phyloP scores from a whole-genome alignment of 768 basidiomycete genomes.

The Piloderma croceum region DNA sequence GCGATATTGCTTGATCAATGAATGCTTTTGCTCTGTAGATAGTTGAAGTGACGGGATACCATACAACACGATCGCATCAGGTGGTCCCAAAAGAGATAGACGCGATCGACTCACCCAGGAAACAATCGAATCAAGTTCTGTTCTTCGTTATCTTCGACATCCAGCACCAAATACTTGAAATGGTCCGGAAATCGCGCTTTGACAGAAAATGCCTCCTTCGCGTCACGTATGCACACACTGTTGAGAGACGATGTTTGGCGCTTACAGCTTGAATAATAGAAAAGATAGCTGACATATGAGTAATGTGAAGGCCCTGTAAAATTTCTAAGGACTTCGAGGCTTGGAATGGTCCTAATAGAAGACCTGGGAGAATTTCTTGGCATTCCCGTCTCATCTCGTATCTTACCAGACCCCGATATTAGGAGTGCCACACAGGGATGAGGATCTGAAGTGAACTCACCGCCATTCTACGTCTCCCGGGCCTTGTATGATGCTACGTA shows the following conservation, averaged over 20 bases:
- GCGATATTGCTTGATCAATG: constrained; percentile 62
- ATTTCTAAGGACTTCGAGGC: constrained; percentile 78
- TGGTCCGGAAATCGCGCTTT: constrained; percentile 76
- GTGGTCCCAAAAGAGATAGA: background rate
- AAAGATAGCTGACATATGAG: constrained; percentile 62
- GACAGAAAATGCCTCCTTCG: constrained; percentile 87
- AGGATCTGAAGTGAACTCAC: constrained; percentile 33
- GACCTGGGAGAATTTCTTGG: constrained; percentile 82
- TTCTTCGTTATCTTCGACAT: constrained; percentile 90
- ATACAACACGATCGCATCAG: background rate
- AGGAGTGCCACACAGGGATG: background rate
- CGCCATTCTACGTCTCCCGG: constrained; percentile 83
- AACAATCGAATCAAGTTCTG: constrained; percentile 91
- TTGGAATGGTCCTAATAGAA: constrained; percentile 82
- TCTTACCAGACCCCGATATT: constrained; percentile 32
- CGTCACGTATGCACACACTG: constrained; percentile 86
- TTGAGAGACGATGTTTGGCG: constrained; percentile 11
- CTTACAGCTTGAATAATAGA: constrained; percentile 7
- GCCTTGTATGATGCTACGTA: constrained; percentile 66
- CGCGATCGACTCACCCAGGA: constrained; percentile 52
- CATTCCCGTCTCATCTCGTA: constrained; percentile 97
- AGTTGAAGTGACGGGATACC: constrained; percentile 1
- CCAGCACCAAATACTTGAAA: constrained; percentile 73
- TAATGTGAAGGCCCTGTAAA: constrained; percentile 59
- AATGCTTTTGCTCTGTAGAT: constrained; percentile 62